These are phyloP conservation scores for Saprolegnia parasitica DNA, from an alignment of 352 stramenopile species.

Conservation along the genomic window DNA sequence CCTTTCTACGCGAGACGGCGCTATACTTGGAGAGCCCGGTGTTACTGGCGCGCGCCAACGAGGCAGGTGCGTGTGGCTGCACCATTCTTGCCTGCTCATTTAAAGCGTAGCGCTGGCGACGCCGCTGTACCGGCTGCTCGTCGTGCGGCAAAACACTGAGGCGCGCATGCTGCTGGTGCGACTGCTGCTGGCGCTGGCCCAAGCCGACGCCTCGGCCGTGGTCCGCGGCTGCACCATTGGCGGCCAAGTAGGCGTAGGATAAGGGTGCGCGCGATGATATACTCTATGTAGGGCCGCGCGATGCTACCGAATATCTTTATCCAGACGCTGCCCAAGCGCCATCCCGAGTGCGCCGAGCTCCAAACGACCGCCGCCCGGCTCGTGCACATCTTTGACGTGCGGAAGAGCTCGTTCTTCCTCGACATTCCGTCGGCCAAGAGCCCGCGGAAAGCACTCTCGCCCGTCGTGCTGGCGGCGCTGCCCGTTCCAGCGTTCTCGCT, in stretches of 20 bases:
- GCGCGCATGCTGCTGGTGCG: constrained; percentile 38
- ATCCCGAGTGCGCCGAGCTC: constrained; percentile 47
- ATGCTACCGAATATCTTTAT: constrained; percentile 82
- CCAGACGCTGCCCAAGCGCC: constrained; percentile 64
- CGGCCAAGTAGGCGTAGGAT: constrained; percentile 32
- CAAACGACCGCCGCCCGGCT: constrained; percentile 41
- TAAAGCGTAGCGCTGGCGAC: constrained; percentile 4
- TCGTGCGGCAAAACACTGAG: constrained; percentile 1
- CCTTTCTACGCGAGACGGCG: constrained; percentile 48
- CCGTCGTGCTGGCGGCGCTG: constrained; percentile 13
- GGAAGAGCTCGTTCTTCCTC: constrained; percentile 18
- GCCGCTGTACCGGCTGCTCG: constrained; percentile 22
- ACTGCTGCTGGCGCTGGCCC: constrained; percentile 51
- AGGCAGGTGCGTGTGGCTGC: constrained; percentile 38
- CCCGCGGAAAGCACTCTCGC: constrained; percentile 1
- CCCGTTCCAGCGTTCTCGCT: background rate
- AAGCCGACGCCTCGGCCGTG: constrained; percentile 45
- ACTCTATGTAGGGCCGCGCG: constrained; percentile 37
- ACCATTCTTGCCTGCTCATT: background rate
- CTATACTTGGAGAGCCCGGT: constrained; percentile 46
- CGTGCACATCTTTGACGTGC: constrained; percentile 39
- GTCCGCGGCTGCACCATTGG: constrained; percentile 56
- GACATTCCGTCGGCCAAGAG: constrained; percentile 2
- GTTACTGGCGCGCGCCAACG: constrained; percentile 44
- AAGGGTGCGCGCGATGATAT: background rate